Percentiles rank a stretch among this genome's conserved stretches.
phyloP scores from a whole-genome alignment of 1,139 yeast genomes.

The Magnusiomyces ingens region DNA sequence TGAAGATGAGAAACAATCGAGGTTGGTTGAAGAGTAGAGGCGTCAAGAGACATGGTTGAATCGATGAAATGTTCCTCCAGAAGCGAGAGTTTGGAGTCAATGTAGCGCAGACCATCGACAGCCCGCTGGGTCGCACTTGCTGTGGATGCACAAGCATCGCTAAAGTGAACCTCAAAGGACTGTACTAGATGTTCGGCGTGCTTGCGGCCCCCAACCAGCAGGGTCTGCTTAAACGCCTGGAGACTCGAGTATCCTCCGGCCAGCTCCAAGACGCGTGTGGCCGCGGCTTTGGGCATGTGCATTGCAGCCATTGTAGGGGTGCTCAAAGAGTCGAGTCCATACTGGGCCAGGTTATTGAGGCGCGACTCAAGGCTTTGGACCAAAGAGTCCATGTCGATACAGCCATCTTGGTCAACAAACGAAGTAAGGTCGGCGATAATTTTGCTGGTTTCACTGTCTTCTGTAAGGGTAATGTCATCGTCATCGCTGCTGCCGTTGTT shows the following conservation, averaged over 20 bases:
- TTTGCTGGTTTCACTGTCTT: constrained; percentile 1
- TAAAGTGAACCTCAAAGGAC: background rate
- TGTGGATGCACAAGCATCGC: constrained; percentile 1
- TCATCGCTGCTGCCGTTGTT: background rate
- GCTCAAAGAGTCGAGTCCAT: constrained; percentile 21
- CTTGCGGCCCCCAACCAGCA: constrained; percentile 29
- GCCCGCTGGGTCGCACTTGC: constrained; percentile 15
- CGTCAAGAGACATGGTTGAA: constrained; percentile 9
- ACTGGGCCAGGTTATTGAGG: constrained; percentile 29
- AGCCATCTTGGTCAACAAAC: constrained; percentile 2
- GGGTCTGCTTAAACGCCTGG: constrained; percentile 27
- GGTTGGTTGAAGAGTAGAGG: constrained; percentile 15
- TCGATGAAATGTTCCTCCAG: constrained; percentile 26
- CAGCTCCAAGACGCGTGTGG: constrained; percentile 18
- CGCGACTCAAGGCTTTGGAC: constrained; percentile 14
- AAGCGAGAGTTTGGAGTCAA: constrained; percentile 30
- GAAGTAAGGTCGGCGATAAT: background rate
- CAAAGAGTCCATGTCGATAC: constrained; percentile 1
- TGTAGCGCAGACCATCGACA: constrained; percentile 24
- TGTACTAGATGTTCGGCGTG: constrained; percentile 29
- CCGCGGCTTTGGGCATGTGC: constrained; percentile 30
- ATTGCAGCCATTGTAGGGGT: constrained; percentile 15
- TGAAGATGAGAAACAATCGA: constrained; percentile 20
- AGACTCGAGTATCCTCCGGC: constrained; percentile 29
- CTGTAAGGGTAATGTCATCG: background rate